Evolutionary conservation across 169 alveolate species (phyloP), one percentile per base, ranked within the genome.

Genomic region (Plasmodium sp.): DNA sequence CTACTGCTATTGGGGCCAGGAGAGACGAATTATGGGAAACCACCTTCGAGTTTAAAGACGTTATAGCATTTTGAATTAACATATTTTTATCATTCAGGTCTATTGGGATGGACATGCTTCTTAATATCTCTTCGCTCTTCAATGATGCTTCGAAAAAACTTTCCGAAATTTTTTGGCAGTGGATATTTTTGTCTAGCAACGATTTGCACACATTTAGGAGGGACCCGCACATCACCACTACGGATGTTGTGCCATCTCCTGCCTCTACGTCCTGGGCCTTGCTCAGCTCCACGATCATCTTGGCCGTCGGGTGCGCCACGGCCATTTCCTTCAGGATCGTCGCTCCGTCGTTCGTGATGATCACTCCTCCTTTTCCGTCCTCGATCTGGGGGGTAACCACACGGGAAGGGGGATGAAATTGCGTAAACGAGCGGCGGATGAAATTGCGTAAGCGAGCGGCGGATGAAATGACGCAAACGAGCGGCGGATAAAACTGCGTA

Each of bases 241-340:
- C 99, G 16, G 99, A 96, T 27, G 99, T 99, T 41, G 99, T 99
- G 41, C 99, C 99, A 93, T 99, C 99, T 7, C 99, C 99, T 10
- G 99, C 99, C 90, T 99, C 99, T 54, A 99, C 98, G 95, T 99
- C 99, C 97, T 99, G 99, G 33, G 99, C 98, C 96, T 98, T 98
- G 72, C 99, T 98, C 92, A 99, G 97, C 95, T 99, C 99, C 77
- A 98, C 99, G 83, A 99, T 96, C 99, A 98, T 99, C 96, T 98
- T 98, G 14, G 99, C 99, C 18, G 99, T 98, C 6, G 99, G 99
- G 88, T 99, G 99, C 48, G 98, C 97, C 56, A 99, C 98, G 67
- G 98, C 98, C 98, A 99, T 97, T 94, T 99, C 99, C 93, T 98
- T 98, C 18, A 99, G 97, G 34, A 99, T 99, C 0, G 99, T 99